phyloP scores from a whole-genome alignment of 1,139 yeast species.

The Candida buenavistaensis region DNA sequence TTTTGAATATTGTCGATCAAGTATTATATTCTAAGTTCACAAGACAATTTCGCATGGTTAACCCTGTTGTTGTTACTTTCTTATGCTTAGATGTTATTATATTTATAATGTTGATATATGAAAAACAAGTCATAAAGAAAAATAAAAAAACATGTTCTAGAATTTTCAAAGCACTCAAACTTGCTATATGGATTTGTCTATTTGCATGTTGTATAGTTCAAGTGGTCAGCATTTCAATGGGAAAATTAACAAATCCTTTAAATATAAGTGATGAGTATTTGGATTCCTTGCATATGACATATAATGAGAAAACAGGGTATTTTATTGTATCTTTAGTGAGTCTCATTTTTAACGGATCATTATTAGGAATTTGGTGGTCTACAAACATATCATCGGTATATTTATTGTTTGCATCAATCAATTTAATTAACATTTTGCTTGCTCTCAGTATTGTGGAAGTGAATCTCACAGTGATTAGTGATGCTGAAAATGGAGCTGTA shows the following conservation, averaged over 20 bases:
- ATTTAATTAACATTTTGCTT: slow-evolving; percentile 16
- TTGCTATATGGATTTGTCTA: slow-evolving; percentile 13
- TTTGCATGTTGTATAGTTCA: slow-evolving; percentile 13
- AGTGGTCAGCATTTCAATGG: slow-evolving; percentile 14
- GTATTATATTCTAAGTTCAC: slow-evolving; percentile 11
- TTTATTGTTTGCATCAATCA: slow-evolving; percentile 15
- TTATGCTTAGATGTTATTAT: background rate
- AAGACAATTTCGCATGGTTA: too few relatives aligned
- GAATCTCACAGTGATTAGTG: slow-evolving; percentile 11
- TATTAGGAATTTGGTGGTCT: slow-evolving; percentile 18
- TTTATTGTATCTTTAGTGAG: slow-evolving; percentile 12
- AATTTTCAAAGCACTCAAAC: slow-evolving; percentile 10
- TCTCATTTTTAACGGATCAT: slow-evolving; percentile 15
- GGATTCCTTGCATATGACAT: slow-evolving; percentile 7
- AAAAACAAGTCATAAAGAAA: slow-evolving; percentile 2
- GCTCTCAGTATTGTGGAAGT: slow-evolving; percentile 18
- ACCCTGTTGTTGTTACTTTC: too few relatives aligned
- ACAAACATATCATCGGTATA: slow-evolving; percentile 13
- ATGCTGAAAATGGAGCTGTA: slow-evolving; percentile 10
- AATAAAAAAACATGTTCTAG: slow-evolving; percentile 5
- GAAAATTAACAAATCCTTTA: slow-evolving; percentile 17
- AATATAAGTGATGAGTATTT: background rate
- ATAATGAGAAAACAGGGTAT: slow-evolving; percentile 10
- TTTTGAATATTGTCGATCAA: slow-evolving; percentile 10
- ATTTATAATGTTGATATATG: background rate